These are phyloP conservation scores for Trichophyton rubrum DNA, from an alignment of 2,329 filamentous ascomycete genomes.

Conservation along the genomic window DNA sequence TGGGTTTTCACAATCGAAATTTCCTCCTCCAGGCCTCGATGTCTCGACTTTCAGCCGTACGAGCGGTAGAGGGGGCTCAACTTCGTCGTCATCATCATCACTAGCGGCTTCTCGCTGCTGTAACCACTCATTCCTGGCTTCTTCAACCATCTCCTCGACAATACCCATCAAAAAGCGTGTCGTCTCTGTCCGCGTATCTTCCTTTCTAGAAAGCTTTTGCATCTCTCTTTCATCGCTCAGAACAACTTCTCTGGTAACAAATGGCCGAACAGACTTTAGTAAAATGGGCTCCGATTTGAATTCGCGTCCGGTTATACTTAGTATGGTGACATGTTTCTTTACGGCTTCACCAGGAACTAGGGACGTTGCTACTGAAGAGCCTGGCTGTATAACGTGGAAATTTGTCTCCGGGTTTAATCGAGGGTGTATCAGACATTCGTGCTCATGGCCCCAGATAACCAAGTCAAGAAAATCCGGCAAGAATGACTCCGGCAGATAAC, in stretches of 20 bases:
- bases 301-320: constrained; percentile 70
- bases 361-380: constrained; percentile 90
- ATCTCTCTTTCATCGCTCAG: constrained; percentile 65
- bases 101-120: constrained; percentile 55
- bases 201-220: constrained; percentile 62
- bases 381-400: constrained; percentile 94
- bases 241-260: constrained; percentile 72
- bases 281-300: constrained; percentile 71
- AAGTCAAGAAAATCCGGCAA: constrained; percentile 84
- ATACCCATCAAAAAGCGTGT: constrained; percentile 63
- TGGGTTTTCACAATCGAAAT: constrained; percentile 85
- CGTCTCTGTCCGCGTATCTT: constrained; percentile 70
- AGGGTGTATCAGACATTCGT: constrained; percentile 87
- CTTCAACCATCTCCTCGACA: constrained; percentile 74
- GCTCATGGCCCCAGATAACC: constrained; percentile 93
- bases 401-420: constrained; percentile 69
- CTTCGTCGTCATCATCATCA: constrained; percentile 37
- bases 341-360: constrained; percentile 81
- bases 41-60: constrained; percentile 87
- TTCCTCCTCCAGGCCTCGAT: constrained; percentile 68
- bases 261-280: constrained; percentile 79
- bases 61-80: constrained; percentile 62
- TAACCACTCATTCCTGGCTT: constrained; percentile 71
- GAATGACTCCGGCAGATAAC: constrained; percentile 89
- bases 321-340: constrained; percentile 76